Base-by-base conservation (phyloP, 345 rosid species). In the Sapria himalayana region DNA sequence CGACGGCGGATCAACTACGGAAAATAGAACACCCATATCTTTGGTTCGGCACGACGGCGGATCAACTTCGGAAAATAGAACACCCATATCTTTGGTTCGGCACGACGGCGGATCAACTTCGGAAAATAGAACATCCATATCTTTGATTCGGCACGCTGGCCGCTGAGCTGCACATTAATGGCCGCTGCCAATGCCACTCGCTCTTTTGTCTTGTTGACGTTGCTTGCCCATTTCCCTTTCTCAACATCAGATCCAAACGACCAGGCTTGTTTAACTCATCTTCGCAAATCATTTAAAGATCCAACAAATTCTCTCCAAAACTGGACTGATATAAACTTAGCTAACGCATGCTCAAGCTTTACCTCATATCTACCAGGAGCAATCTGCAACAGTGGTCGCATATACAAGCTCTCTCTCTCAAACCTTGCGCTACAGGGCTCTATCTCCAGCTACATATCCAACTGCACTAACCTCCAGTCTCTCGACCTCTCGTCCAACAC, bases 401-500 rank as follows among this genome's bases (percentile, higher is more conserved):
- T 86, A 65, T 86, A 81, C 65, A 86, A 86, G 60, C 92, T 86
- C 16, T 70, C 94, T n/a, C 74, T 84, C 25, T 63, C 70, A 0
- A 72, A 66, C 33, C 76, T 81, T 50, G 64, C 79, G 23, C 74
- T 86, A 9, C 77, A 67, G 29, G 97, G 97, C 59, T 49, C 78
- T 1, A 67, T 86, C 50, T 81, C 97, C 1, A 92, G 94, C 10
- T 69, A 33, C 41, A 53, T 86, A 16, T 67, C 97, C 3, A 81
- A 78, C 57, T 86, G 97, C 56, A 73, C 94, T 12, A 81, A 82
- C 45, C 85, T 86, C 31, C 97, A 86, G 50, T 61, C 92, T 0
- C 68, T 86, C n/a, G 97, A 86, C 69, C 73, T 86, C 27, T 81
- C 94, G 9, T 74, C 94, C 7, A 86, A 86, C 60, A 51, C 68